These are phyloP conservation scores for Quercus variabilis DNA, from an alignment of 306 rosid species.

Conservation along the genomic window DNA sequence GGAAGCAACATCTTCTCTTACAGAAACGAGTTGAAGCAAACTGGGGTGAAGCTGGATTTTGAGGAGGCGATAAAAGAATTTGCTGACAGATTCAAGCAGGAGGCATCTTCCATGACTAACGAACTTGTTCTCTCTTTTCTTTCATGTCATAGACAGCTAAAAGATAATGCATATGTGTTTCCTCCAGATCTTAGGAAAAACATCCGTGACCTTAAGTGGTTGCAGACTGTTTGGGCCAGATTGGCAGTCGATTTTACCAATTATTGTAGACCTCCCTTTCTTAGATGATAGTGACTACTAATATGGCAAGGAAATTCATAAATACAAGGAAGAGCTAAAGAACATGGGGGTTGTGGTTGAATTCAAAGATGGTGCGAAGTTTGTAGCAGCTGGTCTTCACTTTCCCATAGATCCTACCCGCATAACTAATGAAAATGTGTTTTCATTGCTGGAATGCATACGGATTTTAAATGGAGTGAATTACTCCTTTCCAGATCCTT, in stretches of 20 bases:
- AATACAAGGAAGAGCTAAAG: constrained; percentile 52
- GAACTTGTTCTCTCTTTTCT: constrained; percentile 46
- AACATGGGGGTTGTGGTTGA: constrained; percentile 50
- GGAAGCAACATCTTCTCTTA: constrained; percentile 26
- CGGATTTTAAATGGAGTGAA: constrained; percentile 6
- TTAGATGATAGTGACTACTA: constrained; percentile 43
- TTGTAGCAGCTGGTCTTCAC: constrained; percentile 32
- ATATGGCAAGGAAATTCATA: constrained; percentile 40
- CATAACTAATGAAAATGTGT: constrained; percentile 37
- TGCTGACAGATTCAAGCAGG: constrained; percentile 32
- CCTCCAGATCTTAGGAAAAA: constrained; percentile 24
- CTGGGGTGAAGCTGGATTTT: constrained; percentile 57
- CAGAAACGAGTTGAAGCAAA: constrained; percentile 32
- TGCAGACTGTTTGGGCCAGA: constrained; percentile 52
- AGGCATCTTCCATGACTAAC: constrained; percentile 31
- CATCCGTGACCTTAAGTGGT: constrained; percentile 39
- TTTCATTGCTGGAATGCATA: constrained; percentile 55
- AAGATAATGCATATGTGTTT: constrained; percentile 20
- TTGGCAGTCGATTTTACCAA: constrained; percentile 56
- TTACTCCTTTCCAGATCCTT: constrained; percentile 22
- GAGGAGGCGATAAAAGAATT: constrained; percentile 38
- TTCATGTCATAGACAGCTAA: constrained; percentile 34
- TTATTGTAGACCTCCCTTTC: constrained; percentile 55
- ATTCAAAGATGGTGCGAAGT: constrained; percentile 42
- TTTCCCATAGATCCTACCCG: constrained; percentile 37